These are phyloP conservation scores for Heterococcus sp. DNA, from an alignment of 108 stramenopile species.

Conservation along the genomic window DNA sequence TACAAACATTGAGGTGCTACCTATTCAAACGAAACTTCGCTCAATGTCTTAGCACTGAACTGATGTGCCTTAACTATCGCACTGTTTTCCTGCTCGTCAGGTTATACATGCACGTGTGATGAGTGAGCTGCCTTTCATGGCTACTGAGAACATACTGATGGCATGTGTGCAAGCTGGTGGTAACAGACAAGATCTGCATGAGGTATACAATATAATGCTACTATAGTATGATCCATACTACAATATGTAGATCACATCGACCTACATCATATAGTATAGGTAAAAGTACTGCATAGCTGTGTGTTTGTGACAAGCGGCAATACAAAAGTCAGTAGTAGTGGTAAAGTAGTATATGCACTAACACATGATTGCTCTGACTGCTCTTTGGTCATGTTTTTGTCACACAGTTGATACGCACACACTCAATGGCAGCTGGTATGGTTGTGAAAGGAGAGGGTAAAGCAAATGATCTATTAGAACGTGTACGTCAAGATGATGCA, in stretches of 20 bases:
- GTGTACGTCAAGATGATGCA: conserved; percentile 78
- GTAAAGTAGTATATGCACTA: background rate
- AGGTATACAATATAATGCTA: conserved; percentile 34
- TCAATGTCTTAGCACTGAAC: too few relatives aligned
- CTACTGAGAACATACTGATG: conserved; percentile 98
- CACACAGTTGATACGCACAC: conserved; percentile 78
- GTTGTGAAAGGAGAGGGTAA: conserved; percentile 96
- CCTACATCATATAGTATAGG: too few relatives aligned
- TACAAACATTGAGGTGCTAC: too few relatives aligned
- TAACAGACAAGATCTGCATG: conserved; percentile 94
- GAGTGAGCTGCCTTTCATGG: conserved; percentile 98
- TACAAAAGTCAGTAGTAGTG: too few relatives aligned
- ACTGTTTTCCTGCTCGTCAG: background rate
- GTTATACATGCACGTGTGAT: conserved; percentile 78
- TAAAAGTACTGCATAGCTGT: too few relatives aligned
- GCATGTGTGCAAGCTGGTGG: conserved; percentile 95
- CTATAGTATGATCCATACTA: too few relatives aligned
- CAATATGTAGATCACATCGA: too few relatives aligned
- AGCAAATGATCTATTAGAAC: conserved; percentile 91
- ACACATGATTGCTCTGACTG: background rate
- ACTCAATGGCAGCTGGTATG: conserved; percentile 95
- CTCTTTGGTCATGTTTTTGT: background rate
- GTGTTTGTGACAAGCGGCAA: too few relatives aligned
- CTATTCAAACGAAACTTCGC: too few relatives aligned
- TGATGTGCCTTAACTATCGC: too few relatives aligned